Evolutionary conservation across 495 filamentous ascomycete genomes (phyloP), one percentile per base, ranked within the genome.

Genomic region (Chlorociboria aeruginascens): DNA sequence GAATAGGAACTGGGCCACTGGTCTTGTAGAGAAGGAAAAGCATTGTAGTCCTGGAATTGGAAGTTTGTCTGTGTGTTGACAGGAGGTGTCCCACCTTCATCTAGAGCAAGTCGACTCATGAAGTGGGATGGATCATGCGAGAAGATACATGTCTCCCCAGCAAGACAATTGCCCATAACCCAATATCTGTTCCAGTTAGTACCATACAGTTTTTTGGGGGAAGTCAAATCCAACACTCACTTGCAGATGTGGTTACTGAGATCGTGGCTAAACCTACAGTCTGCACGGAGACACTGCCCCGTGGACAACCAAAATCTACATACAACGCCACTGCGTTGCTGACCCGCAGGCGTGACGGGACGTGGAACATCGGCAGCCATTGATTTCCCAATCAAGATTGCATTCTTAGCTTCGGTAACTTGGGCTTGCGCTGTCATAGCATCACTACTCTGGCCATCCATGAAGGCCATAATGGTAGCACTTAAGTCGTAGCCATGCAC

Each of bases 261-360:
- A 59, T 99, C 93, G 66, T 99, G 93, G 52, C 89, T 95, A 65
- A 96, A 99, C 41, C 89, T 81, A 56, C 93, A 99, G 59, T 99
- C 93, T 42, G 90, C 90, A 30, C 93, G 78, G 30, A 95, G 78
- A 58, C 93, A 99, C 60, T 86, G 81, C 6, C 93, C 93, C 13
- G 82, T 90, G 11, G 89, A 88, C 13, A 99, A 71, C 68, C 82
- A 97, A 61, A 95, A 99, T 63, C 90, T 93, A 72, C 93, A 99
- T 16, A 97, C 86, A 14, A 96, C 82, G 37, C 84, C 84, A 53
- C 81, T 84, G 65, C 78, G 83, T 55, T 76, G 71, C 49, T 82
- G 77, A 28, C 75, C 71, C 11, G 79, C 78, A 10, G 89, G 86
- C 6, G 86, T 89, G 9, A 77, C 65, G 11, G 89, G 81, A 31